Conservation (phyloP, 495 filamentous ascomycete genomes). For the Hypoxylon rickii region DNA sequence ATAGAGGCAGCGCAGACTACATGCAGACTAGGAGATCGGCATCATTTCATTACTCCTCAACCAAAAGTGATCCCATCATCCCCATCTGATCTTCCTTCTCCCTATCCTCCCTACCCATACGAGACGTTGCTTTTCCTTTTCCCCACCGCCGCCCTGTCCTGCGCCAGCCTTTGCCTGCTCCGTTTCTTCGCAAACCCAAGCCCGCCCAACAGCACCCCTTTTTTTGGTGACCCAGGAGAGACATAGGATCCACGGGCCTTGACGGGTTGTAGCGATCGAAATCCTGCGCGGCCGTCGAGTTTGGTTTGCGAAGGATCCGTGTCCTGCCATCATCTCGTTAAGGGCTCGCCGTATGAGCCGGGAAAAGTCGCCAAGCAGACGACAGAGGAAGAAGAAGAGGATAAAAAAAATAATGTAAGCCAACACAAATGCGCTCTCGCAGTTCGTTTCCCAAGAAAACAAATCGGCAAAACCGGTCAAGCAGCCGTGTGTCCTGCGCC, state of each 20-base stretch:
- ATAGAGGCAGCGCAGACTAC: slow-evolving; percentile 3
- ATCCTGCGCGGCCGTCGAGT: no score
- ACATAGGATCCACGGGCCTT: slow-evolving; percentile 7
- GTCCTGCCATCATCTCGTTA: no score
- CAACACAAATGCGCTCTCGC: slow-evolving; percentile 11
- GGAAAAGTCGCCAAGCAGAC: no score
- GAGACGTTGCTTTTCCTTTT: slow-evolving; percentile 14
- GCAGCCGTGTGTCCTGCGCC: slow-evolving; percentile 29
- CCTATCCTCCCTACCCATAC: neutral
- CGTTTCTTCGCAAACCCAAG: slow-evolving; percentile 2
- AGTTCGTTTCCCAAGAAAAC: slow-evolving; percentile 11
- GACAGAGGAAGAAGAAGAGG: no score
- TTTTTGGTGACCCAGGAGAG: slow-evolving; percentile 3
- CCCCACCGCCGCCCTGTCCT: neutral
- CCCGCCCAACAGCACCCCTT: slow-evolving; percentile 20
- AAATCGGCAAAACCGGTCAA: slow-evolving; percentile 18
- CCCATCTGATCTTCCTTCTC: slow-evolving; percentile 1
- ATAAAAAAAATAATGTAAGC: no score
- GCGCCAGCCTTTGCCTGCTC: slow-evolving; percentile 8
- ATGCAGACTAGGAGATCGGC: slow-evolving; percentile 26
- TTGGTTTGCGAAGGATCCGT: no score
- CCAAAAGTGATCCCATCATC: slow-evolving; percentile 18
- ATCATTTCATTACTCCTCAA: slow-evolving; percentile 28
- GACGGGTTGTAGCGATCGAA: slow-evolving; percentile 9
- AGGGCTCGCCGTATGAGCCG: no score